Evolutionary conservation across 2,329 filamentous ascomycete species (phyloP).

Genomic region (Rhynchosporium graminicola): DNA sequence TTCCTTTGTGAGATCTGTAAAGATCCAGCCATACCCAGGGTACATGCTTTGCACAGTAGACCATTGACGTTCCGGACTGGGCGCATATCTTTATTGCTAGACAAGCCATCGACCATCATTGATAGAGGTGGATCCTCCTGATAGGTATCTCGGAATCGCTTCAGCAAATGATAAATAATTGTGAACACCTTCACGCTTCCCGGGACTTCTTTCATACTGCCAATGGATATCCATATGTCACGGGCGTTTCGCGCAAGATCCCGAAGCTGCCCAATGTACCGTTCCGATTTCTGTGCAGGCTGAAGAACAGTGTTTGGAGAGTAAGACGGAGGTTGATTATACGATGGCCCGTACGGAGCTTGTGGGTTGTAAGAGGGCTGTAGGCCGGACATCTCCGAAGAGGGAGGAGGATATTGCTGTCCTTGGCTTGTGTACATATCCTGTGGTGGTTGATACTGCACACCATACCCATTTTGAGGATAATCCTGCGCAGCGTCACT

Average conservation of each 20-base stretch:
- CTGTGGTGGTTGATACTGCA: constrained; percentile 28
- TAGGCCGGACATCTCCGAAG: constrained; percentile 25
- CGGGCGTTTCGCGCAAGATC: constrained; percentile 56
- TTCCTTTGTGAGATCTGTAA: constrained; percentile 40
- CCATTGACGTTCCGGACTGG: constrained; percentile 55
- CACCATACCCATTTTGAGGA: constrained; percentile 34
- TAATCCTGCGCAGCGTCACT: constrained; percentile 32
- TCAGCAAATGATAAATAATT: constrained; percentile 63
- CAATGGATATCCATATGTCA: constrained; percentile 63
- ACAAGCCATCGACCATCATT: constrained; percentile 60
- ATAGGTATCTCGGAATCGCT: constrained; percentile 59
- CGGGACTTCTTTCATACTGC: constrained; percentile 60
- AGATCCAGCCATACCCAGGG: constrained; percentile 38
- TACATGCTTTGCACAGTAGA: constrained; percentile 58
- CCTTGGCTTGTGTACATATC: constrained; percentile 29
- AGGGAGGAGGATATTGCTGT: constrained; percentile 29
- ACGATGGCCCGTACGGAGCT: constrained; percentile 30
- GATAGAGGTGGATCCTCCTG: constrained; percentile 56
- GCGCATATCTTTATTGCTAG: constrained; percentile 58
- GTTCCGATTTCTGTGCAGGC: constrained; percentile 43
- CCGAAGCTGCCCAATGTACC: constrained; percentile 51
- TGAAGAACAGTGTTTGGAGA: constrained; percentile 33
- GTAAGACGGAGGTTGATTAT: constrained; percentile 35
- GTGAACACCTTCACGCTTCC: constrained; percentile 63
- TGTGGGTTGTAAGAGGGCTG: constrained; percentile 30